Evolutionary conservation across 169 alveolate genomes (phyloP), one percentile per base, ranked within the genome.

Genomic region (Cryptosporidium sp.): DNA sequence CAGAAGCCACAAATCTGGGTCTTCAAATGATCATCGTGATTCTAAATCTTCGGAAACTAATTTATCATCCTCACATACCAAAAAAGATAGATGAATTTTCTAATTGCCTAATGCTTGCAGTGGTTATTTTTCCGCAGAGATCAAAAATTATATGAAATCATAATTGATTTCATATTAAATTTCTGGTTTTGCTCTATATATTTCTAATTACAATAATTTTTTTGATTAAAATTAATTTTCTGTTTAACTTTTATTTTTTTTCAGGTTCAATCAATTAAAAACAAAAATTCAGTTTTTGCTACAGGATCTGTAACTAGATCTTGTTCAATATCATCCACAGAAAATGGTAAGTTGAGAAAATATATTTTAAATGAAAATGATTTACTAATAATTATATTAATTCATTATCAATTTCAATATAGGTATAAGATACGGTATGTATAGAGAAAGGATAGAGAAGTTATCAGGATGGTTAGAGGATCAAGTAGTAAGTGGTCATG

Each of bases 391-490:
- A 16, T 48, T 0, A 58, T 29, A 1, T 62, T 37, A 62, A 39
- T 18, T 35, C 33, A 21, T 31, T 18, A 26, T 16, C 23, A 39
- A 61, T 8, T 35, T 59, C 35, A n/a, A 12, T 41, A 21, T 31
- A 80, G 89, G 89, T 18, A 26, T 80, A 50, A 80, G 89, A 59
- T 80, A 80, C 51, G 62, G 21, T 65, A n/a, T 65, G 21, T 80
- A 80, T 43, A 80, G 89, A 65, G 89, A 41, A 43, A 59, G 89
- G 55, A 80, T 80, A 39, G 89, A 80, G 51, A 80, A 50, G 68
- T 62, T 80, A 62, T 9, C 80, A 6, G 89, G 89, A n/a, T 80
- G 89, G 89, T 50, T 80, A 12, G 89, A 80, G 29, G 89, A 80
- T 39, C 89, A 80, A 80, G 89, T 80, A 33, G 89, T 80, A 3